Percentiles rank a stretch among this genome's conserved stretches.
These are phyloP conservation scores for Aspergillaceae sp. DNA, from an alignment of 2,329 filamentous ascomycete genomes.

Conservation along the genomic window DNA sequence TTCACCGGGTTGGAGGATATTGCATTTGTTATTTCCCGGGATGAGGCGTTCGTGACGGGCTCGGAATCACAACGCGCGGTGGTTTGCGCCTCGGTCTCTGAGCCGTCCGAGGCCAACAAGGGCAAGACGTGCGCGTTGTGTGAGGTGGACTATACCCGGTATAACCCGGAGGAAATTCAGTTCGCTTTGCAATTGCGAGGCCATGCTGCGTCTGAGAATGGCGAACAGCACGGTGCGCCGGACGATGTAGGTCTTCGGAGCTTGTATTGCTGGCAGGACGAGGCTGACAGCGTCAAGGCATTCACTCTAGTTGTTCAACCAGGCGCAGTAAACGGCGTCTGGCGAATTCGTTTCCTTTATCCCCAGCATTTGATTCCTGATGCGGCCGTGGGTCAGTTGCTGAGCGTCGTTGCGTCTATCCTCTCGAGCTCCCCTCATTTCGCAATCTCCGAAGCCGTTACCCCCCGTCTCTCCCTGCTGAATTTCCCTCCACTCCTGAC, in stretches of 20 bases:
- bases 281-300: slow-evolving; percentile 8
- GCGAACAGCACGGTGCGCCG: slow-evolving; percentile 3
- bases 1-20: slow-evolving; percentile 20
- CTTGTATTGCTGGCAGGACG: not conserved
- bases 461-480: slow-evolving; percentile 14
- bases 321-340: not conserved
- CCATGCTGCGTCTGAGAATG: slow-evolving; percentile 10
- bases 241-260: slow-evolving; percentile 8
- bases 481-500: slow-evolving; percentile 19
- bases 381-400: slow-evolving; percentile 12
- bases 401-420: slow-evolving; percentile 9
- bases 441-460: slow-evolving; percentile 1
- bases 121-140: slow-evolving; percentile 1
- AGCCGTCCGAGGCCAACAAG: not conserved
- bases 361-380: slow-evolving; percentile 12
- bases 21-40: slow-evolving; percentile 13
- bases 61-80: slow-evolving; percentile 2
- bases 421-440: slow-evolving; percentile 9
- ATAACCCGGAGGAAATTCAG: slow-evolving; percentile 12
- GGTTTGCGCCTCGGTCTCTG: slow-evolving; percentile 8
- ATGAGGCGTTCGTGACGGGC: slow-evolving; percentile 2
- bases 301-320: slow-evolving; percentile 10
- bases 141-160: slow-evolving; percentile 8
- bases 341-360: slow-evolving; percentile 13
- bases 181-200: slow-evolving; percentile 14